These are phyloP conservation scores for Blastobotrys aristatus DNA, from an alignment of 1,139 yeast genomes.

Conservation along the genomic window DNA sequence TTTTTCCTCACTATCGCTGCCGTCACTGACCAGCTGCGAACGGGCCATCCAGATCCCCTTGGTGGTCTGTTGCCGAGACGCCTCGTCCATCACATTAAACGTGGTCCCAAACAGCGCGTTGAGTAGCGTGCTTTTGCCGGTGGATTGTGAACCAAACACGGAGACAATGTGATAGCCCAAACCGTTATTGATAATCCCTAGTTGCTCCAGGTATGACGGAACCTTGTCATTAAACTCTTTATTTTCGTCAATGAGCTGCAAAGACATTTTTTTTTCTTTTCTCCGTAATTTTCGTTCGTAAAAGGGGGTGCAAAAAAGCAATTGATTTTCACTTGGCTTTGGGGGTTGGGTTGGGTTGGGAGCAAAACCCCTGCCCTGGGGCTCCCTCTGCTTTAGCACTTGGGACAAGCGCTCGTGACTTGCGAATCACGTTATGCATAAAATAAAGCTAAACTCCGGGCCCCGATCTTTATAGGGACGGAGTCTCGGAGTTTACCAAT, in stretches of 20 bases:
- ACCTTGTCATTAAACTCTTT: conserved; percentile 50
- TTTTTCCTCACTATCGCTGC: conserved; percentile 11
- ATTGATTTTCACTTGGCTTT: no score
- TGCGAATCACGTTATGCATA: no score
- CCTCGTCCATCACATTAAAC: conserved; percentile 91
- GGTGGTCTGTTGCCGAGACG: conserved; percentile 71
- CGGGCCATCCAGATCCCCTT: conserved; percentile 93
- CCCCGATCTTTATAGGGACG: no score
- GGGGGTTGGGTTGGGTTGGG: no score
- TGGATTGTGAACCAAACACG: conserved; percentile 94
- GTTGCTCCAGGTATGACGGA: conserved; percentile 33
- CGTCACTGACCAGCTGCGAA: conserved; percentile 19
- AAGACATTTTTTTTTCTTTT: neutral
- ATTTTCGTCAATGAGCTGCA: conserved; percentile 76
- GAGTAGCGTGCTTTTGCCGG: conserved; percentile 90
- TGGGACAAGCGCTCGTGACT: no score
- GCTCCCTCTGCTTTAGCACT: no score
- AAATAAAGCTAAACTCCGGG: no score
- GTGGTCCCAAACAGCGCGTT: conserved; percentile 79
- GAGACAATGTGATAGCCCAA: conserved; percentile 83
- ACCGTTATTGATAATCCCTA: conserved; percentile 46
- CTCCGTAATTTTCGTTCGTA: neutral
- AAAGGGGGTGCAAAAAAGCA: no score
- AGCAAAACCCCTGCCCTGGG: no score
- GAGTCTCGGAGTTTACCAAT: no score